Percentiles rank a stretch among this genome's conserved stretches.
Evolutionary conservation across 148 eudicot genomes (phyloP).

Genomic region (Rhododendron ferrugineum): DNA sequence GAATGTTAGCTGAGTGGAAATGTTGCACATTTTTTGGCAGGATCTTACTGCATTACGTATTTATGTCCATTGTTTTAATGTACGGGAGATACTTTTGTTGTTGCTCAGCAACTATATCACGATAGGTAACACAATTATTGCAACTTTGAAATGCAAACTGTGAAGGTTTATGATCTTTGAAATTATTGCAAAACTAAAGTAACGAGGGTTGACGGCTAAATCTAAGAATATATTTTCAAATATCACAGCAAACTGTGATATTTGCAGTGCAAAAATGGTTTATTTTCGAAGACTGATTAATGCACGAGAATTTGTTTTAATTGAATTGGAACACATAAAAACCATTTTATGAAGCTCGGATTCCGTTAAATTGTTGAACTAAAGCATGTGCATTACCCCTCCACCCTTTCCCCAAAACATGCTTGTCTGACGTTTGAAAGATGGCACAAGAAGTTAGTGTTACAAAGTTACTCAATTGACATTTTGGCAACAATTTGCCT

Average conservation of each 20-base stretch:
- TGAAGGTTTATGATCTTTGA: too few relatives aligned
- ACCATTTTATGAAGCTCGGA: neutral
- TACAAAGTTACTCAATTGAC: neutral
- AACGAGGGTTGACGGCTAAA: too few relatives aligned
- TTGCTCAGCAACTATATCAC: neutral
- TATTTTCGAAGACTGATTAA: neutral
- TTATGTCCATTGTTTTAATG: neutral
- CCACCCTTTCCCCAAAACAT: neutral
- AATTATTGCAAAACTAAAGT: too few relatives aligned
- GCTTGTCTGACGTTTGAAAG: neutral
- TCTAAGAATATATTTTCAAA: too few relatives aligned
- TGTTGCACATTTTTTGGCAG: neutral
- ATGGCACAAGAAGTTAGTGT: neutral
- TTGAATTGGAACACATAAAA: neutral
- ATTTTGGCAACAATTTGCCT: constrained; percentile 7
- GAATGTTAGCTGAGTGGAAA: neutral
- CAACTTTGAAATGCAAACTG: too few relatives aligned
- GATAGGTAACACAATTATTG: too few relatives aligned
- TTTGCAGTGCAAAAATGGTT: too few relatives aligned
- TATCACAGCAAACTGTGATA: too few relatives aligned
- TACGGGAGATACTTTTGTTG: neutral
- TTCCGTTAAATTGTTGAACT: neutral
- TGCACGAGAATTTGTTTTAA: too few relatives aligned
- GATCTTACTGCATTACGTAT: neutral
- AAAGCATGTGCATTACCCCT: neutral